Conservation (phyloP, 2,329 filamentous ascomycete genomes). For the Lecanicillium sp. region DNA sequence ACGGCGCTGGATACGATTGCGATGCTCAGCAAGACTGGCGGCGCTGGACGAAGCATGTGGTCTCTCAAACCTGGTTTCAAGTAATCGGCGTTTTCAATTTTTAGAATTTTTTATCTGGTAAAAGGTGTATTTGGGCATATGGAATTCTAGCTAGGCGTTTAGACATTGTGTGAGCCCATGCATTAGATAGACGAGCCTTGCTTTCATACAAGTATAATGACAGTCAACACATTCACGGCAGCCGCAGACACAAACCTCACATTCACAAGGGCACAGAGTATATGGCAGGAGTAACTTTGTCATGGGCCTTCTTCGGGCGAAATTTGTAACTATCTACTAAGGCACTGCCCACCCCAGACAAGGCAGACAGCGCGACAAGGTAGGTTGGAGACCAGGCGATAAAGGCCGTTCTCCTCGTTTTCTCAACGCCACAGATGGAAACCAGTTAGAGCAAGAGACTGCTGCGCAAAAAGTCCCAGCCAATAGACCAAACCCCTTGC, state of each 20-base stretch:
- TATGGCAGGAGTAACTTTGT: slow-evolving; percentile 30
- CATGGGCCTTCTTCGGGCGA: slow-evolving; percentile 39
- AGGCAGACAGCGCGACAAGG: slow-evolving; percentile 37
- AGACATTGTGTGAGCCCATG: not conserved
- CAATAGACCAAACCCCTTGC: slow-evolving; percentile 5
- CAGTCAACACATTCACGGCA: slow-evolving; percentile 11
- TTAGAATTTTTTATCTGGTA: too few relatives aligned
- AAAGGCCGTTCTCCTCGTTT: slow-evolving; percentile 66
- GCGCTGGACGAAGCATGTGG: slow-evolving; percentile 50
- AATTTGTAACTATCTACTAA: slow-evolving; percentile 36
- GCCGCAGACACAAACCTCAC: slow-evolving; percentile 11
- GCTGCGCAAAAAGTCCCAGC: slow-evolving; percentile 21
- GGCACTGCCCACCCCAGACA: slow-evolving; percentile 22
- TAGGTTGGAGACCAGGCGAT: slow-evolving; percentile 58
- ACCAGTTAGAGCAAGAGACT: slow-evolving; percentile 38
- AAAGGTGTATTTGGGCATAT: too few relatives aligned
- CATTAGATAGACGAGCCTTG: not conserved
- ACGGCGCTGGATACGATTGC: slow-evolving; percentile 73
- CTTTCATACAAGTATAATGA: not conserved
- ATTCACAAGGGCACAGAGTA: slow-evolving; percentile 13
- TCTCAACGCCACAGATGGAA: slow-evolving; percentile 59
- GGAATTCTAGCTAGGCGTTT: too few relatives aligned
- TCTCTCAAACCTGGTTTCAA: slow-evolving; percentile 34
- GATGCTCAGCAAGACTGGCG: slow-evolving; percentile 54
- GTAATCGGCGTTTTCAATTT: slow-evolving; percentile 14